Conservation (phyloP, 768 basidiomycete genomes). For the Lyophyllum shimeji region DNA sequence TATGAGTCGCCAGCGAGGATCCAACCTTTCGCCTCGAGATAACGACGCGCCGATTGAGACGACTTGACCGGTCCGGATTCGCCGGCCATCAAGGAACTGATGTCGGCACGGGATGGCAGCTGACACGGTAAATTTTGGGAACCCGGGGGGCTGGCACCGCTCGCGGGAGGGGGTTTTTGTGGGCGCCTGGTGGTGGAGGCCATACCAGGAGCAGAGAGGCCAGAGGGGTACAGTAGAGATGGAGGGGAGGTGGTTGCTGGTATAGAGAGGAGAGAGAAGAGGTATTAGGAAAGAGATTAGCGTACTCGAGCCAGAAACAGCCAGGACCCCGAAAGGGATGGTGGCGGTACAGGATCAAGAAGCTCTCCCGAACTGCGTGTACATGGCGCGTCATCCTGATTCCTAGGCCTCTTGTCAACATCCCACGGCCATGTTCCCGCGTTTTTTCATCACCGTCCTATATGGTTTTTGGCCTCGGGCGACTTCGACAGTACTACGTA, state of each 20-base stretch:
- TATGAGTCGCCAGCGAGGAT: slow-evolving; percentile 2
- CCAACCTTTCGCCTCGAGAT: slow-evolving; percentile 2
- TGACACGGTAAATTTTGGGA: neutral
- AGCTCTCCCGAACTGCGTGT: no score
- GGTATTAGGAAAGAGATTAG: neutral
- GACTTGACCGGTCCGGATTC: neutral
- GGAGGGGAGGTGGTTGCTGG: neutral
- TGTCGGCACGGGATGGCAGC: neutral
- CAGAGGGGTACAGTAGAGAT: neutral
- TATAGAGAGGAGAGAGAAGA: neutral
- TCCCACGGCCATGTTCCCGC: no score
- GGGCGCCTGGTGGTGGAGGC: neutral
- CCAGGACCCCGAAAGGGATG: neutral
- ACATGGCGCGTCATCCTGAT: no score
- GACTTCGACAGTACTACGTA: no score
- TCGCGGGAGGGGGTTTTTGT: neutral
- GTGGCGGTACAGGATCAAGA: no score
- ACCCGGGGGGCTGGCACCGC: slow-evolving; percentile 32
- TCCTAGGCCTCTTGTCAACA: no score
- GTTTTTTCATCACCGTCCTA: no score
- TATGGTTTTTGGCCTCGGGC: no score
- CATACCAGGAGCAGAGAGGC: neutral
- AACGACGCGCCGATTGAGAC: neutral
- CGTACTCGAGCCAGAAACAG: neutral
- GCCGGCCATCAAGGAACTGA: neutral